Evolutionary conservation across 805 yeast genomes (phyloP).

Genomic region (Saccharomycopsis olivae): DNA sequence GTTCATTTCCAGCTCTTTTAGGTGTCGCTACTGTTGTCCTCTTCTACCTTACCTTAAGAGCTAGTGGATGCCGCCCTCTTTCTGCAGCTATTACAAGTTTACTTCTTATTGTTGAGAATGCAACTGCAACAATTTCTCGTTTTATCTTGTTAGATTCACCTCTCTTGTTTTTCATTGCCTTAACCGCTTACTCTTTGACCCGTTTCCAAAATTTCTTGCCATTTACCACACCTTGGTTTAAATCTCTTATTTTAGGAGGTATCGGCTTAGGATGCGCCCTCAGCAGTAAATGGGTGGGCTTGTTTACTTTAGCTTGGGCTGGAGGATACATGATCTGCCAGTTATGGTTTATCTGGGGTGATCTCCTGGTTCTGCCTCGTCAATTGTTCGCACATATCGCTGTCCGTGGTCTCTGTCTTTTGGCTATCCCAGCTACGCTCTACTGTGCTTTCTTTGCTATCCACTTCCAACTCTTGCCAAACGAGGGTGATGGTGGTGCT

Average conservation of each 20-base stretch:
- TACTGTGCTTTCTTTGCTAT: slow-evolving; percentile 50
- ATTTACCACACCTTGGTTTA: slow-evolving; percentile 46
- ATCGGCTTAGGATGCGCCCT: slow-evolving; percentile 63
- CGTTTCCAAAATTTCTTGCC: slow-evolving; percentile 58
- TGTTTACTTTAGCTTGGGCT: slow-evolving; percentile 62
- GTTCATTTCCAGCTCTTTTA: slow-evolving; percentile 55
- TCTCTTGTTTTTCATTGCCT: slow-evolving; percentile 65
- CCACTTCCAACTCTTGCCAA: slow-evolving; percentile 47
- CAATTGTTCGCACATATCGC: slow-evolving; percentile 37
- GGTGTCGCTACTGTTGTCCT: slow-evolving; percentile 62
- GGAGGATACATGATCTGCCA: slow-evolving; percentile 52
- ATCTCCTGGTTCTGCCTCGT: slow-evolving; percentile 39
- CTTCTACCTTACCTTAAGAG: slow-evolving; percentile 56
- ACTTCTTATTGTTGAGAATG: slow-evolving; percentile 53
- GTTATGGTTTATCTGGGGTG: slow-evolving; percentile 67
- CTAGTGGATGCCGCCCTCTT: slow-evolving; percentile 58
- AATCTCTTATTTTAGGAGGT: slow-evolving; percentile 52
- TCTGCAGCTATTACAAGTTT: slow-evolving; percentile 49
- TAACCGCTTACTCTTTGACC: slow-evolving; percentile 53
- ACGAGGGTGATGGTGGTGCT: slow-evolving; percentile 63
- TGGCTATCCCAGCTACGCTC: slow-evolving; percentile 47
- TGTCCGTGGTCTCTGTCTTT: slow-evolving; percentile 40
- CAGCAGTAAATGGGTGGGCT: slow-evolving; percentile 77
- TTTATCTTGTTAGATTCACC: slow-evolving; percentile 72
- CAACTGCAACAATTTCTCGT: slow-evolving; percentile 58